Evolutionary conservation across 306 rosid genomes (phyloP).

Genomic region (Prunus mume): DNA sequence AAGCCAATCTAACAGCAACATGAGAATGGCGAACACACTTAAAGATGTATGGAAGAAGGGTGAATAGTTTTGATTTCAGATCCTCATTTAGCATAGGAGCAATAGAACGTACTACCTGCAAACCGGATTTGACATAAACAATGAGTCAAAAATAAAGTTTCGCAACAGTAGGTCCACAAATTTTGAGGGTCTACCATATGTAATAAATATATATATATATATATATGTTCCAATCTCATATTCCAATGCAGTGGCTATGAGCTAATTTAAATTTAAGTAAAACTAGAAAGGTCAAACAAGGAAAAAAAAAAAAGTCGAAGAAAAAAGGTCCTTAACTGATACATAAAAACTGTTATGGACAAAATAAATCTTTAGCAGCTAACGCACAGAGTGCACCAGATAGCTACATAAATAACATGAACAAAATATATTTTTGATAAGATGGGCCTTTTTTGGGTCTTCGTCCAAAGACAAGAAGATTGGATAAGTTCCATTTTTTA

Average conservation of each 20-base stretch:
- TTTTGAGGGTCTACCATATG: neutral
- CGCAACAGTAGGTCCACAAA: neutral
- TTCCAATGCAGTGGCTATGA: neutral
- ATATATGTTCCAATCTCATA: neutral
- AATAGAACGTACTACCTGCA: slow-evolving; percentile 85
- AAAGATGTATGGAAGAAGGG: slow-evolving; percentile 86
- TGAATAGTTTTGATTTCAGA: slow-evolving; percentile 75
- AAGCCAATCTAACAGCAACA: slow-evolving; percentile 94
- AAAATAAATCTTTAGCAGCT: neutral
- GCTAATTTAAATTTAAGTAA: neutral
- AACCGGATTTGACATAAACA: slow-evolving; percentile 7
- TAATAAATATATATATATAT: neutral
- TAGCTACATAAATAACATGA: neutral
- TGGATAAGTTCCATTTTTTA: neutral
- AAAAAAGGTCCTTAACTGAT: neutral
- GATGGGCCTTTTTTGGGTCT: no score
- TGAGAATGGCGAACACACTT: slow-evolving; percentile 75
- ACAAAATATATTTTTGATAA: neutral
- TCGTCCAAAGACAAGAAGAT: neutral
- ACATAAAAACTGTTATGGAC: neutral
- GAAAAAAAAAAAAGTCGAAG: neutral
- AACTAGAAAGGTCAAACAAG: neutral
- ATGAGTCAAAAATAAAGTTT: neutral
- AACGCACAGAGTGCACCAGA: neutral
- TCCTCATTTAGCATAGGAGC: slow-evolving; percentile 70